These are phyloP conservation scores for Globisporangium nodosum DNA, from an alignment of 352 stramenopile species.

Conservation along the genomic window DNA sequence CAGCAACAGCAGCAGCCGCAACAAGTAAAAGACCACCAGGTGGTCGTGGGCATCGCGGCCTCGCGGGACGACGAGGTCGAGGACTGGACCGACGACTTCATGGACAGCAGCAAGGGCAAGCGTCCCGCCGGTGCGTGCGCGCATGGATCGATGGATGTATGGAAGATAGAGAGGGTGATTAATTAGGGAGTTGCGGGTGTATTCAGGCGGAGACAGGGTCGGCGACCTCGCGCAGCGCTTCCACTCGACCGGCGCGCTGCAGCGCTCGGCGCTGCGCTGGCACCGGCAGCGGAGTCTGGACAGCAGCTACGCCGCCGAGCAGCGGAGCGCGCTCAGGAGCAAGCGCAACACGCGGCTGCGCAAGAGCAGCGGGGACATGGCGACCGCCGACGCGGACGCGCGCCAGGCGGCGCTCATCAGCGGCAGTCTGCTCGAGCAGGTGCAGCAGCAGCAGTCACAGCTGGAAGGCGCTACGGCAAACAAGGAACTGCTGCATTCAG, in stretches of 20 bases:
- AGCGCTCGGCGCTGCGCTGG: constrained; percentile 22
- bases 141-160: background rate
- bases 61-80: constrained; percentile 65
- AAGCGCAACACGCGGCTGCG: constrained; percentile 15
- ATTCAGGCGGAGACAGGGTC: background rate
- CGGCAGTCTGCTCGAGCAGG: too few relatives aligned
- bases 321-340: constrained; percentile 17
- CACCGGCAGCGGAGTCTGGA: constrained; percentile 26
- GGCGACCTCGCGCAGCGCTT: constrained; percentile 14
- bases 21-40: constrained; percentile 40
- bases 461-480: background rate
- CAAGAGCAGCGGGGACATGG: constrained; percentile 29
- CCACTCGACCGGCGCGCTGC: constrained; percentile 18
- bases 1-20: constrained; percentile 3
- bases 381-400: constrained; percentile 6
- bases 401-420: background rate
- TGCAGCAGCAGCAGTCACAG: constrained; percentile 2
- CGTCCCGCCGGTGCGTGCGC: background rate
- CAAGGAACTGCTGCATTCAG: too few relatives aligned
- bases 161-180: background rate
- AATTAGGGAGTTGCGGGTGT: background rate
- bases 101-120: constrained; percentile 14
- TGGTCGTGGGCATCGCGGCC: constrained; percentile 67
- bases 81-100: constrained; percentile 71
- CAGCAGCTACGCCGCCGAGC: constrained; percentile 18